phyloP scores from a whole-genome alignment of 2,329 filamentous ascomycete species.

The Laburnicola sp. region DNA sequence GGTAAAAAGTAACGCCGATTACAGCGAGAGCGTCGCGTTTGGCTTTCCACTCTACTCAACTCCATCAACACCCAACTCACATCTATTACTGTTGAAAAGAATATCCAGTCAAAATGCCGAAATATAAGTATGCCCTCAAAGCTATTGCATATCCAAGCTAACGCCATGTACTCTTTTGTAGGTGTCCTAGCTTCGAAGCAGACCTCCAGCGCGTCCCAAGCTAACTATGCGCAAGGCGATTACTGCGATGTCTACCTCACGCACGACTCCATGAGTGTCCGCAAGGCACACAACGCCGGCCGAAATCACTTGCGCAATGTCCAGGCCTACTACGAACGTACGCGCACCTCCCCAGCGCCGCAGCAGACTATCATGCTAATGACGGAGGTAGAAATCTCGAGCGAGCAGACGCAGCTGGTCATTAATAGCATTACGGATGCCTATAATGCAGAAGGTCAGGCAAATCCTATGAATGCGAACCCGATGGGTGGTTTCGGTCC shows the following conservation, averaged over 20 bases:
- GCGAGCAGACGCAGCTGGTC: slow-evolving; percentile 97
- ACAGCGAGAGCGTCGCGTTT: neutral
- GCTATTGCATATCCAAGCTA: slow-evolving; percentile 15
- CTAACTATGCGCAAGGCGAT: slow-evolving; percentile 61
- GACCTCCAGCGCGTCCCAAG: neutral
- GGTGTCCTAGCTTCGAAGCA: slow-evolving; percentile 36
- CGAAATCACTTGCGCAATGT: slow-evolving; percentile 97
- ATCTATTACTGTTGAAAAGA: neutral
- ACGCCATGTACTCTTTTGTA: slow-evolving; percentile 68
- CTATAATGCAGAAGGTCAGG: slow-evolving; percentile 91
- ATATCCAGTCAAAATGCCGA: slow-evolving; percentile 63
- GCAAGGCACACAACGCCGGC: slow-evolving; percentile 96
- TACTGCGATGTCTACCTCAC: slow-evolving; percentile 99
- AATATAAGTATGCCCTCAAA: slow-evolving; percentile 66
- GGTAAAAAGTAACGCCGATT: slow-evolving; percentile 3
- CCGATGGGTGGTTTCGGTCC: slow-evolving; percentile 53
- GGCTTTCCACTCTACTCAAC: neutral
- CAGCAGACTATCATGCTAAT: neutral
- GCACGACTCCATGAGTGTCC: slow-evolving; percentile 99
- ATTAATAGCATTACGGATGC: slow-evolving; percentile 97
- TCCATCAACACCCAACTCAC: neutral
- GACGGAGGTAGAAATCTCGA: slow-evolving; percentile 75
- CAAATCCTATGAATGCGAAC: slow-evolving; percentile 74
- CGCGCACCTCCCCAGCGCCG: slow-evolving; percentile 26
- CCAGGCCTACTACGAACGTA: slow-evolving; percentile 96